phyloP scores from a whole-genome alignment of 495 filamentous ascomycete species.

The Xylaria intraflava region DNA sequence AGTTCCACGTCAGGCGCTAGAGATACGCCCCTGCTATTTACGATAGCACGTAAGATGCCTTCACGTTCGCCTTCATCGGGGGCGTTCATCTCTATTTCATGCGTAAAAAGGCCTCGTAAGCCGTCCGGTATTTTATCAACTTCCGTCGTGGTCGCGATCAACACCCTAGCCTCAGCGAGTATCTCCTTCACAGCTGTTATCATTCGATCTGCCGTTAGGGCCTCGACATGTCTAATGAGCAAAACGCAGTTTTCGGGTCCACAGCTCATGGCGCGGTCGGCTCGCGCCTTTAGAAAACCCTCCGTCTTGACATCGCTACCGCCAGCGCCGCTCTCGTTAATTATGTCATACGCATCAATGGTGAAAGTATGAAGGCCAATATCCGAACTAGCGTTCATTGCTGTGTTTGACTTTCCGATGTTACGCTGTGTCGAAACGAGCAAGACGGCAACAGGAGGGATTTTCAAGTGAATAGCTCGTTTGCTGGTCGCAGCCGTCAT shows the following conservation, averaged over 20 bases:
- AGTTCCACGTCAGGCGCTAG: conserved; percentile 78
- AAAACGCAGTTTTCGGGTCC: conserved; percentile 77
- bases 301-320: conserved; percentile 91
- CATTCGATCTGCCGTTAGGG: conserved; percentile 85
- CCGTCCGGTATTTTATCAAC: conserved; percentile 89
- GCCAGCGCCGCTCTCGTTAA: conserved; percentile 78
- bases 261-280: conserved; percentile 82
- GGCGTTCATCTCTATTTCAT: conserved; percentile 89
- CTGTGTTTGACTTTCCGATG: conserved; percentile 79
- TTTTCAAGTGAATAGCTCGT: conserved; percentile 72
- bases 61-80: conserved; percentile 91
- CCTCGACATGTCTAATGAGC: conserved; percentile 80
- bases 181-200: conserved; percentile 74
- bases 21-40: conserved; percentile 65
- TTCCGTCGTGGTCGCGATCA: conserved; percentile 91
- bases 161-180: conserved; percentile 61
- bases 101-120: conserved; percentile 83
- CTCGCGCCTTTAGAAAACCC: conserved; percentile 76
- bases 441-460: conserved; percentile 83
- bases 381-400: conserved; percentile 71
- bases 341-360: conserved; percentile 88
- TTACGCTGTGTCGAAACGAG: conserved; percentile 83
- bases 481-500: conserved; percentile 84
- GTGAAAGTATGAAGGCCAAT: conserved; percentile 85
- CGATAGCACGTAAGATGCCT: conserved; percentile 70